These are phyloP conservation scores for Globisporangium sylvaticum DNA, from an alignment of 352 stramenopile genomes.

Conservation along the genomic window DNA sequence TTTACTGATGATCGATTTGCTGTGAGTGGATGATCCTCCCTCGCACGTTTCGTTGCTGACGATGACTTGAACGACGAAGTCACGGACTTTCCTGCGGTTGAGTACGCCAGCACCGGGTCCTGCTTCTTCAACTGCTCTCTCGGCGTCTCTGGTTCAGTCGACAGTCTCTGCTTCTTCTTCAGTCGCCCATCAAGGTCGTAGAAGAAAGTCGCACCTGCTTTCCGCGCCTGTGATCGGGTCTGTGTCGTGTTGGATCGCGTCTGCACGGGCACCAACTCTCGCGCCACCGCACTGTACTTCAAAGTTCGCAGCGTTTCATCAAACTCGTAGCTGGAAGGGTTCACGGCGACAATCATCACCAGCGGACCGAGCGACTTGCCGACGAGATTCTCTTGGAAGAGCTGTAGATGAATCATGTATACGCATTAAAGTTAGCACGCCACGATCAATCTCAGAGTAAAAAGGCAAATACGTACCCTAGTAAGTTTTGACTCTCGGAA, in stretches of 20 bases:
- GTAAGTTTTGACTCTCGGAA: slow-evolving; percentile 98
- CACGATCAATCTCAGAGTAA: no score
- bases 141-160: slow-evolving; percentile 17
- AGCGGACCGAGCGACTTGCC: slow-evolving; percentile 80
- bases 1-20: neutral
- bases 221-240: slow-evolving; percentile 9
- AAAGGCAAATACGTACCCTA: no score
- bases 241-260: slow-evolving; percentile 28
- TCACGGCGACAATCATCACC: slow-evolving; percentile 97
- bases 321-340: slow-evolving; percentile 91
- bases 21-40: neutral
- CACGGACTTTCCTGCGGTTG: slow-evolving; percentile 4
- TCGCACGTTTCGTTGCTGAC: neutral
- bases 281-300: slow-evolving; percentile 91
- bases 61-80: neutral
- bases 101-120: slow-evolving; percentile 10
- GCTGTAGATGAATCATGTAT: no score
- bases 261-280: slow-evolving; percentile 80
- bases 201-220: slow-evolving; percentile 25
- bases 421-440: no score
- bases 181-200: slow-evolving; percentile 50
- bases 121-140: neutral
- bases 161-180: slow-evolving; percentile 35
- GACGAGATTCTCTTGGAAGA: slow-evolving; percentile 94
- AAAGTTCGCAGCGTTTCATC: slow-evolving; percentile 96